Percentiles rank a stretch among this genome's conserved stretches.
Evolutionary conservation across 805 yeast genomes (phyloP).

Genomic region (Wickerhamiella allomyrinae): DNA sequence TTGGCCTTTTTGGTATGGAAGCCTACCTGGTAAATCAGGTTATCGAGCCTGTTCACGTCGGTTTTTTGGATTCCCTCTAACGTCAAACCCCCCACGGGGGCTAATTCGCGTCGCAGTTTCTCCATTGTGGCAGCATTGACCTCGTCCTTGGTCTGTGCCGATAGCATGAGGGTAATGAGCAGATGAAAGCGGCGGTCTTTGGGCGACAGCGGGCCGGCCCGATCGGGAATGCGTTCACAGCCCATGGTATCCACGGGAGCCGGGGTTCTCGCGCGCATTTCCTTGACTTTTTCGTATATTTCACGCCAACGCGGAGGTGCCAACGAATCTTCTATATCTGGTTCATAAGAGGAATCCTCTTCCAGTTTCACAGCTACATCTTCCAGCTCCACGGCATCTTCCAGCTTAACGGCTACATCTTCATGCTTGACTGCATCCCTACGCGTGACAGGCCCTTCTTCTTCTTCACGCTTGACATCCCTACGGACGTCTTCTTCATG

Average conservation of each 20-base stretch:
- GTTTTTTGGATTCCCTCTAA: slow-evolving; percentile 19
- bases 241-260: slow-evolving; percentile 89
- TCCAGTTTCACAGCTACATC: no score
- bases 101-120: slow-evolving; percentile 38
- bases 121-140: slow-evolving; percentile 61
- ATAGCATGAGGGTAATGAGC: slow-evolving; percentile 67
- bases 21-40: slow-evolving; percentile 64
- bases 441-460: no score
- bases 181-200: slow-evolving; percentile 51
- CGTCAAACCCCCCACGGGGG: slow-evolving; percentile 28
- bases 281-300: slow-evolving; percentile 29
- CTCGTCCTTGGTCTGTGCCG: slow-evolving; percentile 88
- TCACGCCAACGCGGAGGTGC: slow-evolving; percentile 21
- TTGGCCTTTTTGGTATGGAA: slow-evolving; percentile 70
- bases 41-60: slow-evolving; percentile 43
- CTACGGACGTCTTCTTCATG: no score
- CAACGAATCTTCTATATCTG: neutral
- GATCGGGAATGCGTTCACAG: slow-evolving; percentile 45
- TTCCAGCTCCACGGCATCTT: no score
- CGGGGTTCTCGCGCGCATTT: slow-evolving; percentile 48
- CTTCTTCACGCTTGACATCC: no score
- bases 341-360: neutral
- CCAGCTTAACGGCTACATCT: no score
- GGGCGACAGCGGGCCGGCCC: slow-evolving; percentile 17
- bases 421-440: no score